Evolutionary conservation across 2,329 filamentous ascomycete species (phyloP), one percentile per base, ranked within the genome.

Genomic region (Thielaviopsis populi): DNA sequence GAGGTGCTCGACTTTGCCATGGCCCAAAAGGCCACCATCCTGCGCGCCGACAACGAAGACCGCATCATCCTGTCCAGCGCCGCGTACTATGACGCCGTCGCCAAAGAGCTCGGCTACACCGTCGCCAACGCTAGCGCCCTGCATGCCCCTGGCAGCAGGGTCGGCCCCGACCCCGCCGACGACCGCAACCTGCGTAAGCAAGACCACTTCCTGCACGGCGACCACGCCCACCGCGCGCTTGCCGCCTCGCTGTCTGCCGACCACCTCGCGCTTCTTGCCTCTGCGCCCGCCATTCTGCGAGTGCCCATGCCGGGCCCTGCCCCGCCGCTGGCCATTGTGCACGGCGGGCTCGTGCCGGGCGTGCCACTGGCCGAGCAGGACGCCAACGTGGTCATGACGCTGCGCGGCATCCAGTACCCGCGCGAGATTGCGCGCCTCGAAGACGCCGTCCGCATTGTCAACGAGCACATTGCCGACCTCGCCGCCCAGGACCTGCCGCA

Each of bases 41-140:
- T 97, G 8, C 85, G 92, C 61, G 94, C 94, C 19, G 96, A 96
- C 74, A 89, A 96, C 75, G 94, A 99, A 72, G 91, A 97, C 72
- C 81, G 85, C 24, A 79, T 96, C 22, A 79, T 97, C n/a, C 79
- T 86, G 8, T 80, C 84, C 1, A 56, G 43, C 40, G 48, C 61
- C 17, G 58, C 61, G 6, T 66, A 63, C 40, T 30, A 41, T 30
- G 43, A 62, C 33, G 59, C 97, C n/a, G 79, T 86, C 7, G 80
- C 84, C 1, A 58, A 37, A 15, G 24, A 54, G 50, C 50, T 30
- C 7, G 50, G 50, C 50, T 22, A 58, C 42, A 22, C 59, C 41
- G 22, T 59, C 48, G 30, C 33, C 63, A 69, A 68, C 70, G 71
- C 33, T 69, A 72, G 61, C 67, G 70, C 60, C 66, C 66, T 5